phyloP scores from a whole-genome alignment of 1,284 basidiomycete genomes.

The Apiotrichum veenhuisii region DNA sequence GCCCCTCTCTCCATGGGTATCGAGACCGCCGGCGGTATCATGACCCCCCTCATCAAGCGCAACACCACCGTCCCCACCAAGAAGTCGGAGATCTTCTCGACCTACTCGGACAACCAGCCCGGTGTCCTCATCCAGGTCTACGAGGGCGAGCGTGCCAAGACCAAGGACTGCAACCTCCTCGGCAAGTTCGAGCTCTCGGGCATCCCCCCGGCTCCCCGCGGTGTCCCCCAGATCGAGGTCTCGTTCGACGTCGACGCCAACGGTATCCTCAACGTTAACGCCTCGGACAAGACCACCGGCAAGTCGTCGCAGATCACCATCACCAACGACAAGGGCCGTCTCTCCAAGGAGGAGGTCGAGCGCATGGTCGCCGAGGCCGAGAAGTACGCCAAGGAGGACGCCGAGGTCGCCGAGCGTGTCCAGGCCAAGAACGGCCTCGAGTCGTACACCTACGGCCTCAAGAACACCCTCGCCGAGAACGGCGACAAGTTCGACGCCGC shows the following conservation, averaged over 20 bases:
- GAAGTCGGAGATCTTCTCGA: constrained; percentile 98
- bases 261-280: constrained; percentile 89
- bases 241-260: constrained; percentile 99
- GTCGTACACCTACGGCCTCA: constrained; percentile 96
- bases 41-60: constrained; percentile 86
- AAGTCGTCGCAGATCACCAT: constrained; percentile 77
- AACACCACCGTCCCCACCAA: constrained; percentile 98
- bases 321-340: constrained; percentile 97
- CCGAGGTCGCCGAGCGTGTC: constrained; percentile 62
- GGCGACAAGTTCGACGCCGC: constrained; percentile 79
- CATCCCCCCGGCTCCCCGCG: constrained; percentile 96
- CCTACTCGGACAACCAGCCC: constrained; percentile 98
- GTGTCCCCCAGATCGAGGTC: constrained; percentile 97
- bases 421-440: constrained; percentile 57
- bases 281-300: constrained; percentile 95
- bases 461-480: constrained; percentile 81
- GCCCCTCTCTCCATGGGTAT: constrained; percentile 65
- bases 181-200: constrained; percentile 98
- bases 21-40: constrained; percentile 96
- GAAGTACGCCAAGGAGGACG: constrained; percentile 58
- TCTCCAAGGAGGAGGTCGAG: constrained; percentile 98
- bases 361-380: constrained; percentile 92
- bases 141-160: constrained; percentile 98
- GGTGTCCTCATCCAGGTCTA: constrained; percentile 98
- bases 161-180: constrained; percentile 99